A percentile compares a stretch with the other conserved stretches of the same genome.
These are phyloP conservation scores for Coriolopsis trogii DNA, from an alignment of 1,284 basidiomycete genomes.

Conservation along the genomic window DNA sequence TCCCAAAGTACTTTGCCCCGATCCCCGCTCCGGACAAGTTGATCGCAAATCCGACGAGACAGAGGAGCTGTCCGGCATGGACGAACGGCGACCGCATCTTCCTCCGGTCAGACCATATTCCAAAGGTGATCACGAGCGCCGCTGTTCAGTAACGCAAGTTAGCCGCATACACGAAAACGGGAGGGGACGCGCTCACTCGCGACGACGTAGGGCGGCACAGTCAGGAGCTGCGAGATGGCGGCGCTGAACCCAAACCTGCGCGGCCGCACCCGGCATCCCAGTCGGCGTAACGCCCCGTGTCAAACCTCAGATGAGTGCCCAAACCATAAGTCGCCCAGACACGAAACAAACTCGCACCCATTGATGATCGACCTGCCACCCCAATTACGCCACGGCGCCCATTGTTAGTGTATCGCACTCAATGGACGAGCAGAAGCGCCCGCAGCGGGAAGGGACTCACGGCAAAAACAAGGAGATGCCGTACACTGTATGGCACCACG, in stretches of 20 bases:
- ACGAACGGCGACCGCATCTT: slow-evolving; percentile 64
- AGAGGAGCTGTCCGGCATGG: slow-evolving; percentile 51
- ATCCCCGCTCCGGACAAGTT: slow-evolving; percentile 54
- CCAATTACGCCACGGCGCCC: not conserved
- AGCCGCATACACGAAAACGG: not conserved
- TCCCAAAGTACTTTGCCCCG: slow-evolving; percentile 67
- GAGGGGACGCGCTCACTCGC: slow-evolving; percentile 46
- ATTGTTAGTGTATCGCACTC: not conserved
- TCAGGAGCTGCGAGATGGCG: slow-evolving; percentile 66
- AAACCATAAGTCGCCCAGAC: not conserved
- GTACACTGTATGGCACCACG: slow-evolving; percentile 13
- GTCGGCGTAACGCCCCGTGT: too few species aligned
- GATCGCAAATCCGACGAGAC: slow-evolving; percentile 64
- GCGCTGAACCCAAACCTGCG: slow-evolving; percentile 57
- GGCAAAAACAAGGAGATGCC: slow-evolving; percentile 25
- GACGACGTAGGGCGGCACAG: slow-evolving; percentile 67
- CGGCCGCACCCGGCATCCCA: too few species aligned
- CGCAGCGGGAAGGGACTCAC: slow-evolving; percentile 8
- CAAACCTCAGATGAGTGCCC: not conserved
- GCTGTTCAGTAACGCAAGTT: slow-evolving; percentile 38
- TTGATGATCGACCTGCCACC: slow-evolving; percentile 60
- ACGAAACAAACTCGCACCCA: slow-evolving; percentile 35
- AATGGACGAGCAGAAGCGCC: too few species aligned
- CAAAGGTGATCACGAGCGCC: slow-evolving; percentile 52
- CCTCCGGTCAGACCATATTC: slow-evolving; percentile 59